These are phyloP conservation scores for Chaetomium sp. DNA, from an alignment of 2,329 filamentous ascomycete genomes.

Conservation along the genomic window DNA sequence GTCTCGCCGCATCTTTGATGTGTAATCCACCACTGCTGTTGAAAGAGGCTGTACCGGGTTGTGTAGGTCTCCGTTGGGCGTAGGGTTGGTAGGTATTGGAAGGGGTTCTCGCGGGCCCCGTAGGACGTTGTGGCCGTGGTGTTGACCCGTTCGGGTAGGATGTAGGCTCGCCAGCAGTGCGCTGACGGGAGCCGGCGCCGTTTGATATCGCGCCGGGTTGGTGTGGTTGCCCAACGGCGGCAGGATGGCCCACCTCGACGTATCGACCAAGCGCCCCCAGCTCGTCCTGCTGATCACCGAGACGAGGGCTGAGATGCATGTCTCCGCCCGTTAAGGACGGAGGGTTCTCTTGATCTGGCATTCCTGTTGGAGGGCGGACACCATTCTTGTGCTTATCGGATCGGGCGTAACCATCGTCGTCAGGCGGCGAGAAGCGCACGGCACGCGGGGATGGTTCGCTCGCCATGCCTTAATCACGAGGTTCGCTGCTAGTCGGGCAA, in stretches of 20 bases:
- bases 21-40: constrained; percentile 34
- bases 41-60: constrained; percentile 33
- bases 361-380: constrained; percentile 29
- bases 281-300: constrained; percentile 44
- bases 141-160: constrained; percentile 28
- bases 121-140: constrained; percentile 56
- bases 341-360: constrained; percentile 44
- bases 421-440: constrained; percentile 50
- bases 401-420: constrained; percentile 36
- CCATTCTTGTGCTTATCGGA: constrained; percentile 38
- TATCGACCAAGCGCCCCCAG: constrained; percentile 41
- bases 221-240: constrained; percentile 33
- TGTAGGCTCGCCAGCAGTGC: constrained; percentile 27
- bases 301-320: constrained; percentile 39
- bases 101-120: constrained; percentile 63
- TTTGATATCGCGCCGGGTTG: constrained; percentile 35
- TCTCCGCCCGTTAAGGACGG: constrained; percentile 37
- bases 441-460: constrained; percentile 48
- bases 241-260: constrained; percentile 35
- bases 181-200: constrained; percentile 36
- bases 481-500: not conserved
- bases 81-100: constrained; percentile 75
- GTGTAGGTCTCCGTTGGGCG: constrained; percentile 45
- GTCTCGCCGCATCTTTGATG: constrained; percentile 46
- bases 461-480: constrained; percentile 24